Evolutionary conservation across 2,329 filamentous ascomycete species (phyloP), one percentile per base, ranked within the genome.

Genomic region (Aspergillus fischeri): DNA sequence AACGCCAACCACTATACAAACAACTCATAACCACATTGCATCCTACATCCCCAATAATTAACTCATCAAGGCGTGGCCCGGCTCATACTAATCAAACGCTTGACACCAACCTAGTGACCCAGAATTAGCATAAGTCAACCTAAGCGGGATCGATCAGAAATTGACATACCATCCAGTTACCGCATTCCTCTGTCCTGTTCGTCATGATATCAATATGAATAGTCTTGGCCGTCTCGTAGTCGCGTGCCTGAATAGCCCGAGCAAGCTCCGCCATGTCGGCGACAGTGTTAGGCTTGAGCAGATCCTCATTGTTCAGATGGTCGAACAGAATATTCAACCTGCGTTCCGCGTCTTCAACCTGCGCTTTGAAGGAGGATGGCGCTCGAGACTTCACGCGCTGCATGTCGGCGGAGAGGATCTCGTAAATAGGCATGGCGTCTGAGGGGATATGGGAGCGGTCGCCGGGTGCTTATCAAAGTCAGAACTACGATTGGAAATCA

Each of bases 271-370:
- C 70, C 71, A 82, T 77, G 55, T 77, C 77, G 44, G 73, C 71
- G 27, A 81, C 61, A 5, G 80, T 97, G 67, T 90, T 87, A 1
- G 89, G 84, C 77, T 89, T 90, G 54, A 97, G 81, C 44, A 97
- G 80, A 69, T 97, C 92, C 69, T 92, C 89, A 64, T 97, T 97
- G 81, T 97, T 99, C 49, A 99, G 81, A 73, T 97, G 92, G 70
- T 99, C 93, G 72, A 97, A 97, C n/a, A 99, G 80, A 51, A 97
- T 87, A 67, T 90, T 90, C 58, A 99, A 82, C 28, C 94, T 87
- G 77, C 96, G 96, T 73, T 96, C 91, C 2, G 92, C 94, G 72
- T 97, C 94, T 67, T 91, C 90, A 21, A 99, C 92, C 72, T 97
- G 92, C 14, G 87, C 83, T 61, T 90, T 88, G 77, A 94, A 97